A percentile compares a stretch with the other conserved stretches of the same genome.
Evolutionary conservation across 345 rosid genomes (phyloP).

Genomic region (Gossypium ekmanianum): DNA sequence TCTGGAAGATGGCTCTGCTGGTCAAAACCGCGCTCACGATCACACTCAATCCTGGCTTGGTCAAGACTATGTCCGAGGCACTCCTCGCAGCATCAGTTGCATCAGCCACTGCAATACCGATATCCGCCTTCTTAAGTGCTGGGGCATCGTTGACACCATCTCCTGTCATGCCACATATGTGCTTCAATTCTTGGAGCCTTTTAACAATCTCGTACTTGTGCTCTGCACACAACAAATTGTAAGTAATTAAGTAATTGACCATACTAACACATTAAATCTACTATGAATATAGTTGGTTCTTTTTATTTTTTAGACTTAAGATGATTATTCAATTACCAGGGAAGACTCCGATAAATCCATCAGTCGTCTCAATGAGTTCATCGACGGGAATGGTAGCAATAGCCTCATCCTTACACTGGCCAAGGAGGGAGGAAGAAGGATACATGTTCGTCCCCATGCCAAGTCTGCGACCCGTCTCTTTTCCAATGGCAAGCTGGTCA

Average conservation of each 20-base stretch:
- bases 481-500: conserved; percentile 86
- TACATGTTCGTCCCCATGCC: conserved; percentile 91
- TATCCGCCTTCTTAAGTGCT: conserved; percentile 73
- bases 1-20: conserved; percentile 81
- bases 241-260: background rate
- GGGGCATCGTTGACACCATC: conserved; percentile 90
- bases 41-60: conserved; percentile 78
- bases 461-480: conserved; percentile 83
- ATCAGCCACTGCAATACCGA: conserved; percentile 79
- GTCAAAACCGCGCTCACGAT: conserved; percentile 71
- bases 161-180: conserved; percentile 86
- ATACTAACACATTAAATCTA: background rate
- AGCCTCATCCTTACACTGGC: conserved; percentile 50
- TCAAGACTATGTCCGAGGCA: conserved; percentile 77
- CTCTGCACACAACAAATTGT: conserved; percentile 31
- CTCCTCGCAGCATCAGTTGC: conserved; percentile 83
- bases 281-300: background rate
- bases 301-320: background rate
- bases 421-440: conserved; percentile 72
- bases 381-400: conserved; percentile 53
- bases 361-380: conserved; percentile 77
- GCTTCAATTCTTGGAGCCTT: conserved; percentile 70
- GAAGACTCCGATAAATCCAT: conserved; percentile 86
- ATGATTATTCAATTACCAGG: conserved; percentile 47
- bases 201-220: conserved; percentile 78